Base-by-base conservation (phyloP, 2,329 filamentous ascomycete species). In the Thelonectria blattea region DNA sequence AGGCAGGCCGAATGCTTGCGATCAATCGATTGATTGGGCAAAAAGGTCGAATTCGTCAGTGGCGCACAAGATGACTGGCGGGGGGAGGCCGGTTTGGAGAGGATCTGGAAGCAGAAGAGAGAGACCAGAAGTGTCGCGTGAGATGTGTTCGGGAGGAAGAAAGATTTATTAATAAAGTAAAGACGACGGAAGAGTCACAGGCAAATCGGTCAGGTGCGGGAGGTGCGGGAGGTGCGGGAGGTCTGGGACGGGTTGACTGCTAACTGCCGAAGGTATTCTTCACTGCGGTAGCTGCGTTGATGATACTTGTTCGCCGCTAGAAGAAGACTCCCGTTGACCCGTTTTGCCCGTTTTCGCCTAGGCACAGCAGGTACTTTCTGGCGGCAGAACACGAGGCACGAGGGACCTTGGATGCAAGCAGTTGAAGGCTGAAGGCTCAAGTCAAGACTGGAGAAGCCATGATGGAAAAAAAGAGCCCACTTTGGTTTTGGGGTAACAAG, bases 1-100 rank as follows among this genome's bases (percentile, higher is more conserved):
- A 71, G 69, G 69, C 64, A 68, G 65, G 50, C 57, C 54, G 60
- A 56, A 56, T 53, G 63, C 52, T 50, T 54, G 52, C 41, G 20
- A 27, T 46, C 34, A 11, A 37, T 60, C 56, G 58, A 45, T 48
- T 60, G 58, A 45, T 48, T 52, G 52, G 58, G 15, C 49, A 39
- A 45, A 42, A 45, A 42, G 51, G 41, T 50, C 53, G 22, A 48
- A 45, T 52, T 60, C 58, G 58, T 56, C 52, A 56, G 52, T 49
- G 58, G 58, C 58, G 58, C 48, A 60, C 27, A 47, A 14, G 43
- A 27, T 30, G 43, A 58, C 46, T 53, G 59, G 47, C 27, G 37
- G 15, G 15, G 41, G 41, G 52, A 54, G 34, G 34, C 8, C 4
- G 34, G 9, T 30, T 30, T 64, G 61, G 59, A 59, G 57, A 60